phyloP scores from a whole-genome alignment of 2,329 filamentous ascomycete species.

The Botrytis cinerea region DNA sequence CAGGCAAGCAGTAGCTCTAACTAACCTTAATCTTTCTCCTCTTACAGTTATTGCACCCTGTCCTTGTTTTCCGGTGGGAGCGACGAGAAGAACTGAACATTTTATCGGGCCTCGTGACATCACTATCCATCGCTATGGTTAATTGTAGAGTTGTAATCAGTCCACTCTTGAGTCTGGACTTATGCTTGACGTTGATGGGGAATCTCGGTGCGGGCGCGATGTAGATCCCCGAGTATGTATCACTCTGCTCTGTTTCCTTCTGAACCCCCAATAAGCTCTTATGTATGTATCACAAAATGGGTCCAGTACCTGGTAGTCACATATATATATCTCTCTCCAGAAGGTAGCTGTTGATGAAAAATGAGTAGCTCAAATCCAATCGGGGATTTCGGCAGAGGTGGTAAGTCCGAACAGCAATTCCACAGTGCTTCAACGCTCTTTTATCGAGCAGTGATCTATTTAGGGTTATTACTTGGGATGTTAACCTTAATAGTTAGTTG shows the following conservation, averaged over 20 bases:
- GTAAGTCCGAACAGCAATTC: neutral
- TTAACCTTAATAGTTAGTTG: neutral
- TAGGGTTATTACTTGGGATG: neutral
- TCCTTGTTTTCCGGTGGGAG: constrained; percentile 19
- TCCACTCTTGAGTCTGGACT: constrained; percentile 3
- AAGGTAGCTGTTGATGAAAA: neutral
- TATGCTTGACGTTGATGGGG: neutral
- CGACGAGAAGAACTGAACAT: constrained; percentile 20
- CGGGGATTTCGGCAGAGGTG: neutral
- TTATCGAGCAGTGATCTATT: neutral
- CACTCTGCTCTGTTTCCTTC: neutral
- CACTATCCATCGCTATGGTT: constrained; percentile 9
- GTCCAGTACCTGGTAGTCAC: neutral
- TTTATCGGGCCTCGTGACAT: neutral
- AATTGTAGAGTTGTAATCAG: neutral
- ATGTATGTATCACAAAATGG: neutral
- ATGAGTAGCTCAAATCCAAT: neutral
- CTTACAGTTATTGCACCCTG: constrained; percentile 20
- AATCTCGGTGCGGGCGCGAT: neutral
- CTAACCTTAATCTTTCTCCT: constrained; percentile 21
- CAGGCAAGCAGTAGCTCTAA: neutral
- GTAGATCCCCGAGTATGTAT: neutral
- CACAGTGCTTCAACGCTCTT: neutral
- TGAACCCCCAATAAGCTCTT: neutral
- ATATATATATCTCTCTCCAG: neutral